phyloP scores from a whole-genome alignment of 2,329 filamentous ascomycete genomes.

The Ploettnerulaceae sp. region DNA sequence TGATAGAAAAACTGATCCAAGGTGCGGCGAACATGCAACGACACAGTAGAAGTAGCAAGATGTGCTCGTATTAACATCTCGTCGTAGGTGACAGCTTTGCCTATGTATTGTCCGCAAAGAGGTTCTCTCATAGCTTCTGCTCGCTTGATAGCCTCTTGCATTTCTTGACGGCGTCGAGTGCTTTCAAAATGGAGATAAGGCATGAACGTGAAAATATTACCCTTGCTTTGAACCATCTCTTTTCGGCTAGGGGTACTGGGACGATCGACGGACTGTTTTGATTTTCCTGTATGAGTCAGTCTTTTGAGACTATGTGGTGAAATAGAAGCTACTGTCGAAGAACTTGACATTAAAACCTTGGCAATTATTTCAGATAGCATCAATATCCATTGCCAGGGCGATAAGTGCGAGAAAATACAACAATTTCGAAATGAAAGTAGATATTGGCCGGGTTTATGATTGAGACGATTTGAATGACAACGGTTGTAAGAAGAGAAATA shows the following conservation, averaged over 20 bases:
- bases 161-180: slow-evolving; percentile 22
- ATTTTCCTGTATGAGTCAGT: slow-evolving; percentile 1
- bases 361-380: no score
- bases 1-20: slow-evolving; percentile 44
- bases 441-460: no score
- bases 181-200: slow-evolving; percentile 30
- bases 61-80: slow-evolving; percentile 30
- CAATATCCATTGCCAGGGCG: no score
- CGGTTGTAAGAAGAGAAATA: no score
- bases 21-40: slow-evolving; percentile 43
- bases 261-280: slow-evolving; percentile 12
- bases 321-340: no score
- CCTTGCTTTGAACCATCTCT: slow-evolving; percentile 15
- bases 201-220: slow-evolving; percentile 27
- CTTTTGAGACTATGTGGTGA: no score
- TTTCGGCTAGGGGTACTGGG: slow-evolving; percentile 15
- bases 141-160: slow-evolving; percentile 27
- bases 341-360: no score
- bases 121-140: slow-evolving; percentile 21
- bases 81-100: slow-evolving; percentile 24
- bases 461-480: no score
- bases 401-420: no score
- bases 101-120: slow-evolving; percentile 8
- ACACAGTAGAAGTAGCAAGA: slow-evolving; percentile 26
- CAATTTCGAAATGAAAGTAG: background rate